Evolutionary conservation across 805 yeast species (phyloP), one percentile per base, ranked within the genome.

Genomic region (Sugiyamaella smithiae): DNA sequence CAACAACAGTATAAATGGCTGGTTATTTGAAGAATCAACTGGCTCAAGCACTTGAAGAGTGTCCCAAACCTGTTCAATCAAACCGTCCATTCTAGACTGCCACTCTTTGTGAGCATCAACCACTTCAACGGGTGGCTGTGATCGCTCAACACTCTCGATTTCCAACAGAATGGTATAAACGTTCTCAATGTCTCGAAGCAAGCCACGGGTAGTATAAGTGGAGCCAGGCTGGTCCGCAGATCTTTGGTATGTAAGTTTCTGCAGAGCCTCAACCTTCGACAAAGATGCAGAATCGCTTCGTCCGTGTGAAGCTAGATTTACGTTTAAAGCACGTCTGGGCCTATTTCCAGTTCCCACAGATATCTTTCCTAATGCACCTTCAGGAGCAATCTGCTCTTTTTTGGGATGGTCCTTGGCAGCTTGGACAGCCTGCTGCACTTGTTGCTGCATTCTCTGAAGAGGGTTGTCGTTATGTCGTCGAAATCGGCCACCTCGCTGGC

Each of bases 391-490:
- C 54, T 77, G 82, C 37, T 77, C 75, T 68, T 82, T 82, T 70
- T 88, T 80, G 43, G 78, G 78, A 55, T 75, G 74, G 61, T 88
- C 96, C 64, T 88, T 87, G 20, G 97, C 99, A 33, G 88, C 91
- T 47, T 91, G 86, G 14, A 91, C 97, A 12, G 98, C 98, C 61
- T 86, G 88, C 63, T 89, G 95, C 46, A 91, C 96, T 71, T 91
- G 98, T 66, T 89, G 96, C 70, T 91, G 97, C 96, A 93, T 88
- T 74, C 97, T 83, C 72, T 88, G 96, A 61, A 90, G 75, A 1
- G 96, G 97, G 56, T 88, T 82, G 67, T 88, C 95, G 33, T 64
- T 62, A 43, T 59, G 62, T 33, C 59, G 54, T 33, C 66, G 49
- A 47, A 59, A 59, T 32, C 71, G 57, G 40, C 69, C 59, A 49